These are phyloP conservation scores for Nicotiana tabacum DNA, from an alignment of 257 asterid species.

Conservation along the genomic window DNA sequence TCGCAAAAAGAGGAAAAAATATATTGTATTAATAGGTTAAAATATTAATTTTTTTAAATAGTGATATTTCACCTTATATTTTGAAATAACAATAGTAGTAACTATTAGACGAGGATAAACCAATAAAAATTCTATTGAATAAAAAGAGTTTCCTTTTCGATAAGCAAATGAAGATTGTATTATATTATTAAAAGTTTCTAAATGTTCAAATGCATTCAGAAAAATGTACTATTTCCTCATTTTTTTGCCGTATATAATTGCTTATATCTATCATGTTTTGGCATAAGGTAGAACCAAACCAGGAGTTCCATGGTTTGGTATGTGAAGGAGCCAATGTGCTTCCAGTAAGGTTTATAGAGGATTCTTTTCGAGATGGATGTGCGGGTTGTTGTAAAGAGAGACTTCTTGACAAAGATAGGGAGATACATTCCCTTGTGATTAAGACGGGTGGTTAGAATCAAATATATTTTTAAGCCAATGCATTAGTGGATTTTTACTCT, in stretches of 20 bases:
- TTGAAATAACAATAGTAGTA: not conserved
- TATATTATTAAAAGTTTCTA: not conserved
- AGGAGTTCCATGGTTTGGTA: slow-evolving; percentile 94
- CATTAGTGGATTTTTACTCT: slow-evolving; percentile 63
- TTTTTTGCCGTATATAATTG: slow-evolving; percentile 11
- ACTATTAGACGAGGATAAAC: not conserved
- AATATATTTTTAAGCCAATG: slow-evolving; percentile 48
- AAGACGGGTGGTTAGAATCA: slow-evolving; percentile 43
- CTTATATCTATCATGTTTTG: slow-evolving; percentile 33
- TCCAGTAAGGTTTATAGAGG: slow-evolving; percentile 82
- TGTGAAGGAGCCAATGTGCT: slow-evolving; percentile 99
- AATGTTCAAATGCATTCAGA: not conserved
- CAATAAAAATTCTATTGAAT: not conserved
- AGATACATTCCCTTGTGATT: slow-evolving; percentile 50
- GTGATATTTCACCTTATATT: not conserved
- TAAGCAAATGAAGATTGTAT: not conserved
- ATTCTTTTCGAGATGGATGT: slow-evolving; percentile 91
- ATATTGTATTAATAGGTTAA: not conserved
- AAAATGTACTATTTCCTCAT: not conserved
- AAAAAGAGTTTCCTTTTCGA: not conserved
- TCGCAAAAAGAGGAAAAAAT: too few species aligned
- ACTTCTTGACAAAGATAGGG: slow-evolving; percentile 40
- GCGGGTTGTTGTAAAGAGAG: slow-evolving; percentile 15
- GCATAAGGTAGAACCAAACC: slow-evolving; percentile 98
- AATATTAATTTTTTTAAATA: not conserved